Percentiles rank a stretch among this genome's conserved stretches.
These are phyloP conservation scores for Elsinoe necatrix DNA, from an alignment of 2,329 filamentous ascomycete genomes.

Conservation along the genomic window DNA sequence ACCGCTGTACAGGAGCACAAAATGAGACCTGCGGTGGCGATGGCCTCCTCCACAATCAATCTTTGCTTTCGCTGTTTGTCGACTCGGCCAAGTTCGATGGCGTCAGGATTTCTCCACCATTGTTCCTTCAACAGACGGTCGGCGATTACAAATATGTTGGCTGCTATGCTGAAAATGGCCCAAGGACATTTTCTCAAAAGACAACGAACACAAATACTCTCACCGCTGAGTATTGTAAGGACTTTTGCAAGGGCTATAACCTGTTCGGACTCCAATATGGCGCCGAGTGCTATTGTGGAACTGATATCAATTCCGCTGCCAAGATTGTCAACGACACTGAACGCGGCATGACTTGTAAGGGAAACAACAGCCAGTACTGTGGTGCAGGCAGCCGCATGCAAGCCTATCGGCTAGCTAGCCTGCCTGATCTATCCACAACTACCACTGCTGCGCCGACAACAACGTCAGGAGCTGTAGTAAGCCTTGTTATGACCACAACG, in stretches of 20 bases:
- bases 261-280: conserved; percentile 34
- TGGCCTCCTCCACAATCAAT: conserved; percentile 20
- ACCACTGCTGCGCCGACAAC: background rate
- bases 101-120: conserved; percentile 21
- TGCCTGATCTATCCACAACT: background rate
- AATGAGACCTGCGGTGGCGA: conserved; percentile 46
- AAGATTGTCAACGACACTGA: background rate
- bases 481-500: background rate
- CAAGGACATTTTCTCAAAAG: conserved; percentile 21
- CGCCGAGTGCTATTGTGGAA: conserved; percentile 32
- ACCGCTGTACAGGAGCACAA: conserved; percentile 41
- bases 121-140: conserved; percentile 22
- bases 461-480: background rate
- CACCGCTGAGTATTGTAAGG: conserved; percentile 33
- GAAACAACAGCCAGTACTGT: conserved; percentile 12
- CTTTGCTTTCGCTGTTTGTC: conserved; percentile 37
- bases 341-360: conserved; percentile 11
- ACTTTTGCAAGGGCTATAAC: conserved; percentile 27
- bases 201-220: conserved; percentile 25
- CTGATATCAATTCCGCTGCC: conserved; percentile 18
- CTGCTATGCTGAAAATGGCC: conserved; percentile 27
- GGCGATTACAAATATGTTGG: conserved; percentile 19
- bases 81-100: conserved; percentile 21
- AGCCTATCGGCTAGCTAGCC: background rate
- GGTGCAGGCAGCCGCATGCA: conserved; percentile 8